Conservation (phyloP, 352 stramenopile genomes). For the Globisporangium middletonii region DNA sequence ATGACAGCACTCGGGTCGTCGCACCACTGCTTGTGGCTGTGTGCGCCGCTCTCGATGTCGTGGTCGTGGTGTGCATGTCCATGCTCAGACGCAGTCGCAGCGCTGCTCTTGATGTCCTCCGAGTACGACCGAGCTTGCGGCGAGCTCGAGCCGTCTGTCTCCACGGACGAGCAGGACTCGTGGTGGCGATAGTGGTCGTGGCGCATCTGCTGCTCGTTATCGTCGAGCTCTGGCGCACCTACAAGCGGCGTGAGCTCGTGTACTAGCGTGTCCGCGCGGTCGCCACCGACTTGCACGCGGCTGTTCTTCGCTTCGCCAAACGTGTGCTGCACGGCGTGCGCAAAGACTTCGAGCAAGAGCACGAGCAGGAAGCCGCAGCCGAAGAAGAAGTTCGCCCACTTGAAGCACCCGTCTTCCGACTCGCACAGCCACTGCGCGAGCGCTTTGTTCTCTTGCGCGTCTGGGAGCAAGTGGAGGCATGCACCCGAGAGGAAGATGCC, state of each 20-base stretch:
- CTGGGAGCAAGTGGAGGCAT: slow-evolving; percentile 73
- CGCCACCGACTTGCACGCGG: neutral
- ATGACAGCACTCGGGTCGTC: neutral
- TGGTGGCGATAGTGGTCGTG: slow-evolving; percentile 21
- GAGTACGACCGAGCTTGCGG: neutral
- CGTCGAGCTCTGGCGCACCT: slow-evolving; percentile 9
- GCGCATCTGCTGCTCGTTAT: slow-evolving; percentile 7
- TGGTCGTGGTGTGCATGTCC: slow-evolving; percentile 3
- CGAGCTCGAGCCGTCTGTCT: slow-evolving; percentile 9
- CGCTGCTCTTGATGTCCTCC: neutral
- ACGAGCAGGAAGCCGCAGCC: slow-evolving; percentile 68
- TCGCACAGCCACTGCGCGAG: slow-evolving; percentile 39
- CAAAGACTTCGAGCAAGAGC: slow-evolving; percentile 65
- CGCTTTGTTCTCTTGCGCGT: slow-evolving; percentile 61
- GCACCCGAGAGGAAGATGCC: slow-evolving; percentile 79
- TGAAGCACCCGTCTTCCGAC: slow-evolving; percentile 43
- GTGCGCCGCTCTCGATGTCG: slow-evolving; percentile 6
- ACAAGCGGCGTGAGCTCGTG: slow-evolving; percentile 25
- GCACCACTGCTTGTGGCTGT: slow-evolving; percentile 2
- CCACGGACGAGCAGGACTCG: slow-evolving; percentile 13
- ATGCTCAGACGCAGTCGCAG: neutral
- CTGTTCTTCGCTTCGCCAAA: slow-evolving; percentile 22
- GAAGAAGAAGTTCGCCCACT: slow-evolving; percentile 81
- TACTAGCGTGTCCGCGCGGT: neutral
- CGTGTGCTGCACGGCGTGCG: slow-evolving; percentile 47